Evolutionary conservation across 345 rosid genomes (phyloP).

Genomic region (Citrus mangshanensis): DNA sequence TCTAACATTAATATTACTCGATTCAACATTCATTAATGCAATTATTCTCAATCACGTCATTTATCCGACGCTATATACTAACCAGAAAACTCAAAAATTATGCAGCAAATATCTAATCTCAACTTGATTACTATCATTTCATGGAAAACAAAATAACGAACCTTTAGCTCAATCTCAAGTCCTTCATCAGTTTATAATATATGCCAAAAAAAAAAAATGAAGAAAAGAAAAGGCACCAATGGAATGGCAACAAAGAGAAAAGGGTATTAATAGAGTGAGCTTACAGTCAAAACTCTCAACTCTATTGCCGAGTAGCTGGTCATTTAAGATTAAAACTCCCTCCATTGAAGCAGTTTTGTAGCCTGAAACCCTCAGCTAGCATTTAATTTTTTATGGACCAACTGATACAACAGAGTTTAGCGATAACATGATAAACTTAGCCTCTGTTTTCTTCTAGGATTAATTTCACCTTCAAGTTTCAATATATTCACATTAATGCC

Average conservation of each 20-base stretch:
- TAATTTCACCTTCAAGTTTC: constrained; percentile 10
- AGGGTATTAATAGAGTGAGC: constrained; percentile 7
- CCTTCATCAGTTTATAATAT: neutral
- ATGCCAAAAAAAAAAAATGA: neutral
- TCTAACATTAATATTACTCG: neutral
- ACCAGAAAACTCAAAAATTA: neutral
- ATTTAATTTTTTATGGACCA: neutral
- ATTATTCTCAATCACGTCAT: neutral
- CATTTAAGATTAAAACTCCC: constrained; percentile 11
- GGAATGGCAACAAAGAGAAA: neutral
- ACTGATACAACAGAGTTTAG: neutral
- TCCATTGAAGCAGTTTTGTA: constrained; percentile 21
- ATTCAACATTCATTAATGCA: neutral
- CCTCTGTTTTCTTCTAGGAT: neutral
- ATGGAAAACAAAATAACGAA: neutral
- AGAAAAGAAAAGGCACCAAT: neutral
- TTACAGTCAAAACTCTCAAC: constrained; percentile 33
- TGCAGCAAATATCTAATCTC: neutral
- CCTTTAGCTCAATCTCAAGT: neutral
- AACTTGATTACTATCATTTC: neutral
- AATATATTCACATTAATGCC: constrained; percentile 10
- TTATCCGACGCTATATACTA: neutral
- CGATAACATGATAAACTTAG: constrained; percentile 19
- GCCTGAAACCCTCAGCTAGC: constrained; percentile 14
- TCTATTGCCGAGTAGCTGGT: constrained; percentile 23